phyloP scores from a whole-genome alignment of 2,329 filamentous ascomycete genomes.

The Claviceps sorghi region DNA sequence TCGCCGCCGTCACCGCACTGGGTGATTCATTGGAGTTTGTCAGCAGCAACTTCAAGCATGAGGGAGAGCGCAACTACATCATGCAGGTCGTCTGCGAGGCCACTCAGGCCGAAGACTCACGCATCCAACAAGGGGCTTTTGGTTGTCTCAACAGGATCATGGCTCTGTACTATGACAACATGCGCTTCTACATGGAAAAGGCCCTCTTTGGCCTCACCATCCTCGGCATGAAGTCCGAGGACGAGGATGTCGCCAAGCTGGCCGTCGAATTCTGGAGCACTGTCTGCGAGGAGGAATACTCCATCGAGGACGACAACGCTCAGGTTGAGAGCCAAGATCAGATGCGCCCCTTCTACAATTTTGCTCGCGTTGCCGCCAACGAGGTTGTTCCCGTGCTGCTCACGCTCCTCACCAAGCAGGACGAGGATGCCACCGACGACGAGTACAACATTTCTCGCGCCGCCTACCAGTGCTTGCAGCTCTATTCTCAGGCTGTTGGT shows the following conservation, averaged over 20 bases:
- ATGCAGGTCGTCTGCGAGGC: conserved; percentile 99
- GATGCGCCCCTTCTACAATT: conserved; percentile 88
- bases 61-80: conserved; percentile 98
- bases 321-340: conserved; percentile 62
- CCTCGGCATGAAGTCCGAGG: conserved; percentile 93
- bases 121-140: conserved; percentile 91
- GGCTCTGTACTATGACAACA: conserved; percentile 97
- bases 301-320: conserved; percentile 92
- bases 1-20: conserved; percentile 84
- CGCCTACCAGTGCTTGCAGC: conserved; percentile 88
- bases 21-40: conserved; percentile 97
- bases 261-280: conserved; percentile 99
- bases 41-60: conserved; percentile 95
- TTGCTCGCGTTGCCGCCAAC: conserved; percentile 78
- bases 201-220: conserved; percentile 94
- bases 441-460: conserved; percentile 95
- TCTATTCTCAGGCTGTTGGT: conserved; percentile 86
- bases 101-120: conserved; percentile 78
- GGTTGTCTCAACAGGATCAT: conserved; percentile 98
- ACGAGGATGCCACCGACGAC: conserved; percentile 90
- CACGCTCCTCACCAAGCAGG: conserved; percentile 82
- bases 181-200: conserved; percentile 99
- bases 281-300: conserved; percentile 97
- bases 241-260: conserved; percentile 95
- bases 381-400: conserved; percentile 92